phyloP scores from a whole-genome alignment of 2,329 filamentous ascomycete species.

The Hypoxylon rubiginosum region DNA sequence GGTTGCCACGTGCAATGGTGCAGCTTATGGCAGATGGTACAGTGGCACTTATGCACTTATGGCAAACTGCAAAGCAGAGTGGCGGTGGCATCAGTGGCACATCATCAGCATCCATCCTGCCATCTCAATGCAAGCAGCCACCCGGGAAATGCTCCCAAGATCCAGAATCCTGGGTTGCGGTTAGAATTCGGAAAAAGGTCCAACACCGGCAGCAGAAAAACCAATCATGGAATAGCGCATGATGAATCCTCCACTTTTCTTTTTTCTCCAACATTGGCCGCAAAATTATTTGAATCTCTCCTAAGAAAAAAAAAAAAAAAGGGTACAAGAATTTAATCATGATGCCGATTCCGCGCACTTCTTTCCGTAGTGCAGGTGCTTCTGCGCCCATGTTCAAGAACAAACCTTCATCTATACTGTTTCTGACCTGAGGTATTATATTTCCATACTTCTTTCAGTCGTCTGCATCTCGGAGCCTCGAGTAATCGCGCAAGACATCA shows the following conservation, averaged over 20 bases:
- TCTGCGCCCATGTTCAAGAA: constrained; percentile 26
- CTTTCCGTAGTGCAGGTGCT: constrained; percentile 25
- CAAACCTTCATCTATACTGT: constrained; percentile 13
- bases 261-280: constrained; percentile 38
- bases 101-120: not conserved
- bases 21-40: constrained; percentile 5
- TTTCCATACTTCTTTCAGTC: constrained; percentile 1
- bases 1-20: constrained; percentile 29
- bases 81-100: not conserved
- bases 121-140: not conserved
- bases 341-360: constrained; percentile 35
- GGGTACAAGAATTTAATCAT: constrained; percentile 33
- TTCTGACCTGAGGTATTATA: constrained; percentile 13
- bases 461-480: not conserved
- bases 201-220: constrained; percentile 10
- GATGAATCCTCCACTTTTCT: constrained; percentile 29
- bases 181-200: constrained; percentile 33
- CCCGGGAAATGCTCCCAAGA: not conserved
- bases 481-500: constrained; percentile 34
- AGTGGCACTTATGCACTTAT: constrained; percentile 1
- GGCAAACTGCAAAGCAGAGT: not conserved
- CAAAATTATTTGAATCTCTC: constrained; percentile 33
- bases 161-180: constrained; percentile 6
- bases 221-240: constrained; percentile 30
- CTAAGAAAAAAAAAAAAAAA: constrained; percentile 35